phyloP scores from a whole-genome alignment of 495 filamentous ascomycete species.

The Lentithecium fluviatile region DNA sequence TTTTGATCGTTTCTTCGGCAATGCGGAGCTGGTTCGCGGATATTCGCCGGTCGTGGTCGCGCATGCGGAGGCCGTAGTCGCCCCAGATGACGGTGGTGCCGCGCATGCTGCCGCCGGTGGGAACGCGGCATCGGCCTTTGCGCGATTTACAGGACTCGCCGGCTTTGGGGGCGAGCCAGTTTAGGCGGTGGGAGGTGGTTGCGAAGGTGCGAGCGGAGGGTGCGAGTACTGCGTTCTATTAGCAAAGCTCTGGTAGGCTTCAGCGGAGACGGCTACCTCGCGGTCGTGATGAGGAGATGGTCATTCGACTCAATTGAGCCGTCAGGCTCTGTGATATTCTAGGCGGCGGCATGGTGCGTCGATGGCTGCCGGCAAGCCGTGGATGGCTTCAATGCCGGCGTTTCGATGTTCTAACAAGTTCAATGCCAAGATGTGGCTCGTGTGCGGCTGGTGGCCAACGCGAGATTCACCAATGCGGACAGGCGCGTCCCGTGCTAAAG shows the following conservation, averaged over 20 bases:
- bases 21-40: constrained; percentile 82
- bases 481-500: constrained; percentile 18
- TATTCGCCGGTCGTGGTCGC: constrained; percentile 87
- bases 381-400: neutral
- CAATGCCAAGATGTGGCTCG: constrained; percentile 9
- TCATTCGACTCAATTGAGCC: constrained; percentile 29
- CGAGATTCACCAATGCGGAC: neutral
- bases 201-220: constrained; percentile 64
- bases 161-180: constrained; percentile 79
- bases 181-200: constrained; percentile 60
- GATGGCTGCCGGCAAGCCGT: neutral
- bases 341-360: constrained; percentile 32
- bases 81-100: constrained; percentile 97
- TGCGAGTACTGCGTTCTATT: constrained; percentile 19
- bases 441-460: constrained; percentile 4
- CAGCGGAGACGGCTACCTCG: constrained; percentile 24
- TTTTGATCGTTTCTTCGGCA: constrained; percentile 89
- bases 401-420: neutral
- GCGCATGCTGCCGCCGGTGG: constrained; percentile 84
- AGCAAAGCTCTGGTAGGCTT: neutral
- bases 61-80: constrained; percentile 92
- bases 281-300: constrained; percentile 26
- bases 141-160: constrained; percentile 77
- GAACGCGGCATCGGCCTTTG: constrained; percentile 84
- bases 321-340: constrained; percentile 29